Conservation (phyloP, 2,329 filamentous ascomycete genomes). For the Alternaria metachromatica region DNA sequence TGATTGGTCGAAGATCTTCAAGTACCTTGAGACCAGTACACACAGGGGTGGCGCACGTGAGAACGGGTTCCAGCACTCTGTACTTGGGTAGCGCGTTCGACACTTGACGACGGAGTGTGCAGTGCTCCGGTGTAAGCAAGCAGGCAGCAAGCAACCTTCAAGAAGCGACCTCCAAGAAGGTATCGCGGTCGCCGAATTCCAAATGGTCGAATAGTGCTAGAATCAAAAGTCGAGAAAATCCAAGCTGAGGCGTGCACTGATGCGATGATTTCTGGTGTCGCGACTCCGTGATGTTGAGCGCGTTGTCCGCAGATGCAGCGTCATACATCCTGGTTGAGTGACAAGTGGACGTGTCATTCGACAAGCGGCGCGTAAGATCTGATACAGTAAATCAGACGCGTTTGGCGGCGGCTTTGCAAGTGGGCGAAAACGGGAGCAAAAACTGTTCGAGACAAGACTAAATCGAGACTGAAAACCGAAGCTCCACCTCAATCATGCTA, state of each 20-base stretch:
- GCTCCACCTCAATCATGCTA: slow-evolving; percentile 23
- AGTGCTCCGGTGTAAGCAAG: slow-evolving; percentile 1
- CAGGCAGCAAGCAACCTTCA: not conserved
- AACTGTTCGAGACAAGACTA: slow-evolving; percentile 2
- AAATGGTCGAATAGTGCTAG: not conserved
- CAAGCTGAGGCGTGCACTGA: not conserved
- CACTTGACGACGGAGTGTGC: slow-evolving; percentile 10
- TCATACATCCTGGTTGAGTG: slow-evolving; percentile 28
- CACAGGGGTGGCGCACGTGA: slow-evolving; percentile 34
- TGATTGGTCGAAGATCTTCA: slow-evolving; percentile 35
- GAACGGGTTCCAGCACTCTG: slow-evolving; percentile 13
- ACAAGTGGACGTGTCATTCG: slow-evolving; percentile 15
- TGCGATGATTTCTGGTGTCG: not conserved
- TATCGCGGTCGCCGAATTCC: not conserved
- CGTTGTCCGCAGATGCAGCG: slow-evolving; percentile 19
- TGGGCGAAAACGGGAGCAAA: slow-evolving; percentile 1
- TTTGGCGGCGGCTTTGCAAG: slow-evolving; percentile 8
- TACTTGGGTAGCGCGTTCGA: slow-evolving; percentile 9
- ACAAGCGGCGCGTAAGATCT: slow-evolving; percentile 17
- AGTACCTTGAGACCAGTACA: slow-evolving; percentile 26
- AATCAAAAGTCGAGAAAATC: not conserved
- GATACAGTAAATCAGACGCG: slow-evolving; percentile 14
- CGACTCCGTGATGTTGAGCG: slow-evolving; percentile 11
- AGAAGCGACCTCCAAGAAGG: not conserved
- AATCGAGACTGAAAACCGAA: slow-evolving; percentile 14